Evolutionary conservation across 805 yeast species (phyloP), one percentile per base, ranked within the genome.

Genomic region (Wickerhamomyces ciferrii): DNA sequence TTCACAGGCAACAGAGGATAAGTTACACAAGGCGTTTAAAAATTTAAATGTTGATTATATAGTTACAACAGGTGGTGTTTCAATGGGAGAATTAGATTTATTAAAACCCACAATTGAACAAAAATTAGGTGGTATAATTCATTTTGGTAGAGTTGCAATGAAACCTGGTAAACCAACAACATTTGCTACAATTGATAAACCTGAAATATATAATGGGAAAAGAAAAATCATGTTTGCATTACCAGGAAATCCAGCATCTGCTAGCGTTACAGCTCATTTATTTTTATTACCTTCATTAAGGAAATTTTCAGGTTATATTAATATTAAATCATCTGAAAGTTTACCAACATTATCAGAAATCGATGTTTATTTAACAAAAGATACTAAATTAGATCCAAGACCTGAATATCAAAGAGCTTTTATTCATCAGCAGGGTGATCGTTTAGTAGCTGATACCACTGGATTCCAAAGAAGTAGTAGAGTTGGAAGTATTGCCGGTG

Each of bases 111-210:
- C 71, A 0, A 72, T 77, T 21, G 75, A 74, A 47, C 55, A 69
- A 32, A 49, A 48, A 11, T 51, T 77, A 17, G 60, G 62, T 0
- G 82, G 80, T 1, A 53, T 48, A 0, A 72, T 77, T 34, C 78
- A 75, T 48, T 77, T 77, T 55, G 83, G 83, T 5, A 59, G 82
- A 38, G 80, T 77, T 7, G 69, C 69, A n/a, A 77, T 77, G 79
- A 77, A 77, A 51, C 83, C 83, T 1, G 83, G 83, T 0, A 77
- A 77, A 50, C 83, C 83, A 2, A 72, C 79, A 2, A 77, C 83
- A 1, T 77, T 76, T 63, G 82, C 81, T 0, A 74, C 79, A 0
- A 46, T 68, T 11, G 53, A 48, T 4, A 27, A 8, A 4, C 31
- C 11, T 8, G 31, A 27, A 14, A 10, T 10, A 14, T 35, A 47